Base-by-base conservation (phyloP, 108 stramenopile species). In the Mayamaea pseudoterrestris region DNA sequence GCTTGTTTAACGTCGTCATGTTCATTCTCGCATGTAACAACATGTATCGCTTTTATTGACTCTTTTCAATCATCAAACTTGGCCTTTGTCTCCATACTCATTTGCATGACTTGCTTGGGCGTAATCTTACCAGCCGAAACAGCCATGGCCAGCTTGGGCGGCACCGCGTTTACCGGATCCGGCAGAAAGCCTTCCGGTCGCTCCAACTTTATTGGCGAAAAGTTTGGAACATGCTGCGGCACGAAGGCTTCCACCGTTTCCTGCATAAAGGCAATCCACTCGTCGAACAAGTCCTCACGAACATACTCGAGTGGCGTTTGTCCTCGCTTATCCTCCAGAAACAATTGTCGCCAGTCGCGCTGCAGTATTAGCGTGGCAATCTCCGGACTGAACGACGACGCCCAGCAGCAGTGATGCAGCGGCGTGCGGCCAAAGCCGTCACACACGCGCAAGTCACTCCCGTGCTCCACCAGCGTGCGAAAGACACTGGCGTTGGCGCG, bases 281-380 rank as follows among this genome's bases (percentile, higher is more conserved):
- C 60, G 9, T 20, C 43, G 59, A 69, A 69, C 28, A 74, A 44
- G 31, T 76, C 78, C n/a, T 31, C 40, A 9, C 74, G 73, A 28
- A 84, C 65, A 47, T 90, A 93, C 34, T 79, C 62, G 30, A 93
- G 51, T 7, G 92, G 87, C 1, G 66, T 76, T 40, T 72, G 57
- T 7, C 88, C 88, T 4, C 75, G 68, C 37, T 64, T 71, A 66
- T 93, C 92, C 27, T 67, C 54, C 24, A 77, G 54, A 13, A 72
- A 71, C 14, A 90, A 50, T 44, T 89, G 72, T 12, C 59, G 34
- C 18, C 57, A 36, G 65, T 93, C 84, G 18, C 51, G 53, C 39
- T 67, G 27, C 25, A 76, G 44, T 40, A 76, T 71, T 11, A 31
- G 40, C 14, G 58, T 36, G 3, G 63, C 67, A 30, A 72, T 68